Conservation (phyloP, 805 yeast species). For the Sugiyamaella smithiae region DNA sequence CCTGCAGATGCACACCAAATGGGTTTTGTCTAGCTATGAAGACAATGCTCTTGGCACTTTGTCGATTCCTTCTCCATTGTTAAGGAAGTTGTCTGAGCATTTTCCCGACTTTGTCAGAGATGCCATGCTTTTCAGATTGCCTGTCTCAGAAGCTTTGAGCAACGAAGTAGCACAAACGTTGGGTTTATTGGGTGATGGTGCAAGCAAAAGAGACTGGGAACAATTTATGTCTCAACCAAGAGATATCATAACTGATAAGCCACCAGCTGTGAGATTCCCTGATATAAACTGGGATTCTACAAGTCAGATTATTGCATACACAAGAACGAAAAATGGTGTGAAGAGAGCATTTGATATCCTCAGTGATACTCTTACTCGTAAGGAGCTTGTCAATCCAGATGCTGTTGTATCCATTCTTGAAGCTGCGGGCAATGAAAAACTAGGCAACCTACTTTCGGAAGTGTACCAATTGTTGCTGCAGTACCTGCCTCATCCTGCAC, state of each 20-base stretch:
- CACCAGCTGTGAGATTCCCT: constrained; percentile 7
- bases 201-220: constrained; percentile 9
- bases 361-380: constrained; percentile 16
- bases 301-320: constrained; percentile 20
- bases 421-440: constrained; percentile 12
- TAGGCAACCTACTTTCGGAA: constrained; percentile 6
- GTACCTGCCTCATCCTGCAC: constrained; percentile 22
- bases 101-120: constrained; percentile 18
- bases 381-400: constrained; percentile 19
- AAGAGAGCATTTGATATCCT: constrained; percentile 17
- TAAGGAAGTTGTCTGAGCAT: constrained; percentile 13
- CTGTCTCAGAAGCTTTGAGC: constrained; percentile 4
- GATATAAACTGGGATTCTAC: constrained; percentile 16
- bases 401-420: constrained; percentile 24
- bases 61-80: constrained; percentile 18
- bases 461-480: constrained; percentile 18
- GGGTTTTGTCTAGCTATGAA: constrained; percentile 17
- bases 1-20: constrained; percentile 16
- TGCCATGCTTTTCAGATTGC: constrained; percentile 7
- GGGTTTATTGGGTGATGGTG: constrained; percentile 6
- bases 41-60: constrained; percentile 20
- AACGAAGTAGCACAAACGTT: constrained; percentile 11
- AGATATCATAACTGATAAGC: background rate
- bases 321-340: constrained; percentile 17
- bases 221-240: background rate